These are phyloP conservation scores for Xanthoconium purpureum DNA, from an alignment of 768 basidiomycete genomes.

Conservation along the genomic window DNA sequence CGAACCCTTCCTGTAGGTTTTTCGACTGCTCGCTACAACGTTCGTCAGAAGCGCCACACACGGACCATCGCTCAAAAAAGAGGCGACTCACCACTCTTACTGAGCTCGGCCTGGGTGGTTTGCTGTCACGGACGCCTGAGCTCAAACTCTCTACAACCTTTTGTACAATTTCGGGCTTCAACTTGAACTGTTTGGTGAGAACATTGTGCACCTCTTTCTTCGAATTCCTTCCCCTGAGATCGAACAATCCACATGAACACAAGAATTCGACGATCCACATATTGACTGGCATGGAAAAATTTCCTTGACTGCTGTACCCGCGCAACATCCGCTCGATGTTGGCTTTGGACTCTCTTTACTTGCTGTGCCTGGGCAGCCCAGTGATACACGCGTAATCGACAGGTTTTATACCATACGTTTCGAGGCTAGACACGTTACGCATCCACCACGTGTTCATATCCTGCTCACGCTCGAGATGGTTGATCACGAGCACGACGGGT, in stretches of 20 bases:
- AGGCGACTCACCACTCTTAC: background rate
- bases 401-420: constrained; percentile 17
- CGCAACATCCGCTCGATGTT: constrained; percentile 14
- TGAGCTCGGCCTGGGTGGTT: background rate
- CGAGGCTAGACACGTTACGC: constrained; percentile 20
- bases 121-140: background rate
- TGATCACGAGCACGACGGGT: constrained; percentile 30
- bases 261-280: constrained; percentile 23
- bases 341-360: constrained; percentile 16
- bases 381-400: constrained; percentile 34
- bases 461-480: constrained; percentile 37
- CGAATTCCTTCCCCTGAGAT: constrained; percentile 10
- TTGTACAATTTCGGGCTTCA: constrained; percentile 14
- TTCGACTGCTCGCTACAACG: background rate
- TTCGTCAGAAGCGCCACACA: background rate
- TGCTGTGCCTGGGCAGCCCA: constrained; percentile 15
- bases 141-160: constrained; percentile 12
- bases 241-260: constrained; percentile 13
- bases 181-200: constrained; percentile 23
- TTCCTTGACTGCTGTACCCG: constrained; percentile 10
- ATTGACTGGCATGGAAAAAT: constrained; percentile 19
- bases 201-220: constrained; percentile 16
- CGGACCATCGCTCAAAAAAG: background rate
- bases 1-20: background rate
- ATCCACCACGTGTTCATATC: constrained; percentile 34